Percentiles rank a stretch among this genome's conserved stretches.
Evolutionary conservation across 1,284 basidiomycete species (phyloP).

Genomic region (Microstroma glucosiphilum): DNA sequence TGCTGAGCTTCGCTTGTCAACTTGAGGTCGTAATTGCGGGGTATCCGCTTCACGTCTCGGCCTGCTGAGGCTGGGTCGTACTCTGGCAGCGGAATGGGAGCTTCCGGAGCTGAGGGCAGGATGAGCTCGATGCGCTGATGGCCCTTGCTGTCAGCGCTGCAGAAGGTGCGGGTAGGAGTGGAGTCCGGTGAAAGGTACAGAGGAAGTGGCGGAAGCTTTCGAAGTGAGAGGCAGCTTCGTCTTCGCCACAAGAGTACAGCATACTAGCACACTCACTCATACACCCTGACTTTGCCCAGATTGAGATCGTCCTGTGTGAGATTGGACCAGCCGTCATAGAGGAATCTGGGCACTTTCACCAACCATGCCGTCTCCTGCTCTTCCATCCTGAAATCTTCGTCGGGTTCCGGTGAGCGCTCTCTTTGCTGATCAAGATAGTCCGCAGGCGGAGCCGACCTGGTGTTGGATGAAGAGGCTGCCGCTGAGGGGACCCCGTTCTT

Average conservation of each 20-base stretch:
- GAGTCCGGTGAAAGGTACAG: too few species aligned
- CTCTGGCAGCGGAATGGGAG: slow-evolving; percentile 25
- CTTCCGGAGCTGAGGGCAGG: slow-evolving; percentile 31
- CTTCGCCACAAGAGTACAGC: not conserved
- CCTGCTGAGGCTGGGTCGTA: slow-evolving; percentile 16
- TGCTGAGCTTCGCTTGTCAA: slow-evolving; percentile 31
- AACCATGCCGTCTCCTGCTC: slow-evolving; percentile 44
- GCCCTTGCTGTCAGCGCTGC: slow-evolving; percentile 33
- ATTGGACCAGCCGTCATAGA: slow-evolving; percentile 55
- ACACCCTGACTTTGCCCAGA: slow-evolving; percentile 55
- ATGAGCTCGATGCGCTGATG: slow-evolving; percentile 45
- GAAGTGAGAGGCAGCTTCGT: not conserved
- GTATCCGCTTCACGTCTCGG: slow-evolving; percentile 21
- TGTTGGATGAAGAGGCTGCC: not conserved
- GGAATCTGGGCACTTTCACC: slow-evolving; percentile 55
- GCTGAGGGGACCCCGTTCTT: not conserved
- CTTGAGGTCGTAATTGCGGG: slow-evolving; percentile 40
- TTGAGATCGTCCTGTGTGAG: slow-evolving; percentile 53
- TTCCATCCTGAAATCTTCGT: slow-evolving; percentile 42
- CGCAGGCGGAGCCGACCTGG: not conserved
- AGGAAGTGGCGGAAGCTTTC: not conserved
- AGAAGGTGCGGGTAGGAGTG: not conserved
- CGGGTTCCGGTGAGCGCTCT: slow-evolving; percentile 31
- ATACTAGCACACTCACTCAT: slow-evolving; percentile 40
- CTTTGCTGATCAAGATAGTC: not conserved